Conservation (phyloP, 2,329 filamentous ascomycete species). For the Huntiella omanensis region DNA sequence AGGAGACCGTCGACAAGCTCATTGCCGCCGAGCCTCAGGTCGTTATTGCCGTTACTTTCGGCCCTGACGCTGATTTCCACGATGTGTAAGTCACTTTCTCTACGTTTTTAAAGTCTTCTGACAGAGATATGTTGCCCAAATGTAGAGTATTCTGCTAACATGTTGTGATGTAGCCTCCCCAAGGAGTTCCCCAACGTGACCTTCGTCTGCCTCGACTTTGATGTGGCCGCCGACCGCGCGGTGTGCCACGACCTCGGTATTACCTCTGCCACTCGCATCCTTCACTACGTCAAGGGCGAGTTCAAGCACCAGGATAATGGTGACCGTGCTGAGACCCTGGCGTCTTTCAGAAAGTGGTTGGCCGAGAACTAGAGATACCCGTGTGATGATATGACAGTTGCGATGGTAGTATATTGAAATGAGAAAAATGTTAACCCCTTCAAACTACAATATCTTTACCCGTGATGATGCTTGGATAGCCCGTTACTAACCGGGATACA, state of each 20-base stretch:
- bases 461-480: too few relatives aligned
- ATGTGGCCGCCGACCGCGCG: neutral
- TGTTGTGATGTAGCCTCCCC: neutral
- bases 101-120: neutral
- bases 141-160: too few relatives aligned
- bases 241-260: neutral
- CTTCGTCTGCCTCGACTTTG: constrained; percentile 2
- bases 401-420: too few relatives aligned
- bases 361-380: neutral
- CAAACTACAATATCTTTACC: too few relatives aligned
- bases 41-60: neutral
- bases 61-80: neutral
- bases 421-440: too few relatives aligned
- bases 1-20: neutral
- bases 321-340: neutral
- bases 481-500: too few relatives aligned
- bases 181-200: neutral
- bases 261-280: neutral
- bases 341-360: neutral
- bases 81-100: neutral
- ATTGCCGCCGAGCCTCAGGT: neutral
- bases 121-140: too few relatives aligned
- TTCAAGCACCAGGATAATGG: neutral
- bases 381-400: too few relatives aligned
- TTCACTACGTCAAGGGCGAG: neutral